Base-by-base conservation (phyloP, 345 rosid genomes). In the Sonneratia caseolaris region DNA sequence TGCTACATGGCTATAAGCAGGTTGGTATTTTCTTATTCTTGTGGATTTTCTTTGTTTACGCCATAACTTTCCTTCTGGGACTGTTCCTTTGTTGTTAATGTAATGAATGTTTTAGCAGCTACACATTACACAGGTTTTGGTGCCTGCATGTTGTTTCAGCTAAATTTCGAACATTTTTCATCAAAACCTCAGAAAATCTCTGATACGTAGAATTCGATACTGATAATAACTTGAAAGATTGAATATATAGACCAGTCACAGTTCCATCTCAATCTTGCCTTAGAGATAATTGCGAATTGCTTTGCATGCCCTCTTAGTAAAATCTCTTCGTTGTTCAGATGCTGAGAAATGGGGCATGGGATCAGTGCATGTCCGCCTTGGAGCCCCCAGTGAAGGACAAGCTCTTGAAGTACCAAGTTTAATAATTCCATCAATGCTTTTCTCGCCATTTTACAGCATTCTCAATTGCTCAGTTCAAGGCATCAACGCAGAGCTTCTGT, bases 331-430 rank as follows among this genome's bases (percentile, higher is more conserved):
- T 70, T 49, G 16, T 75, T 74, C 96, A 95, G 99, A 84, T 92
- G 96, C 89, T 96, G 57, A 80, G 88, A 64, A 86, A 88, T 79
- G 96, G 85, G 65, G 91, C 89, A 21, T 96, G 98, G 98, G 94
- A 88, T 68, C 91, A 91, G 76, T 96, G 80, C 70, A 82, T 85
- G 79, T 88, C 99, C 74, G 88, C 95, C 18, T 78, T 96, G 88
- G 94, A 92, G 69, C 85, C 96, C 78, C 88, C 87, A 0, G 91
- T 87, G 75, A 91, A 89, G 85, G 99, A 96, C 78, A 89, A 85
- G 79, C 85, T 96, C 56, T 83, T 84, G 37, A 89, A 89, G 82
- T 96, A 92, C 85, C 70, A 68, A 68, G 56, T 68, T 32, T 68
- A 68, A 55, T 19, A 13, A 68, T 11, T 45, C 37, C 27, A 10